Evolutionary conservation across 2,329 filamentous ascomycete species (phyloP).

Genomic region (Penicillium sp.): DNA sequence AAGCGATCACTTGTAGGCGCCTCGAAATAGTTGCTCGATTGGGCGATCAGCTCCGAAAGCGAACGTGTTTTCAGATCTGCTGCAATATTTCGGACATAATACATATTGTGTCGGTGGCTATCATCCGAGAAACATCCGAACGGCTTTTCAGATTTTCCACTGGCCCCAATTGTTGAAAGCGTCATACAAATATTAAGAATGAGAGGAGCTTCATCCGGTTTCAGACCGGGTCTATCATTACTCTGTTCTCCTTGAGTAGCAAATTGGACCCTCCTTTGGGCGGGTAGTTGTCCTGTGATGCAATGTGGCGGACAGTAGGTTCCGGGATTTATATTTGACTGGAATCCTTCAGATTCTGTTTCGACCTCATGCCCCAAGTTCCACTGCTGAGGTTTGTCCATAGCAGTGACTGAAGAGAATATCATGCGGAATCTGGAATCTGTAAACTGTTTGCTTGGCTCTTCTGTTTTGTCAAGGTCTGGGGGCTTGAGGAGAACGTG

Average conservation of each 20-base stretch:
- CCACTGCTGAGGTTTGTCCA: background rate
- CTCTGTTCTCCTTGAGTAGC: background rate
- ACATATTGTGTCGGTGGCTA: background rate
- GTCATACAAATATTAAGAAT: background rate
- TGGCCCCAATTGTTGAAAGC: background rate
- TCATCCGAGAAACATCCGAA: background rate
- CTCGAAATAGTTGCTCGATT: background rate
- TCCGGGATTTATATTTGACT: background rate
- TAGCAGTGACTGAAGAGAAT: background rate
- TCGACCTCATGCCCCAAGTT: background rate
- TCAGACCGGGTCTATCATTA: background rate
- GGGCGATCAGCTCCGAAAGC: background rate
- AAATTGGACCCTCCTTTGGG: background rate
- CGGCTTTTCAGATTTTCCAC: background rate
- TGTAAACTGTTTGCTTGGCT: background rate
- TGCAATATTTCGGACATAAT: background rate
- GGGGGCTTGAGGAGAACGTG: background rate
- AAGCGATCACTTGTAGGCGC: background rate
- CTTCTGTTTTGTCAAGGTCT: background rate
- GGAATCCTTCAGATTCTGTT: background rate
- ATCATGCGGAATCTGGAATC: conserved; percentile 1
- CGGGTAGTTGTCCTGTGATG: background rate
- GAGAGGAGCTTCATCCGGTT: background rate
- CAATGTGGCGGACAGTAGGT: background rate
- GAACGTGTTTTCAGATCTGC: background rate